phyloP scores from a whole-genome alignment of 805 yeast genomes.

The Candida maesae region DNA sequence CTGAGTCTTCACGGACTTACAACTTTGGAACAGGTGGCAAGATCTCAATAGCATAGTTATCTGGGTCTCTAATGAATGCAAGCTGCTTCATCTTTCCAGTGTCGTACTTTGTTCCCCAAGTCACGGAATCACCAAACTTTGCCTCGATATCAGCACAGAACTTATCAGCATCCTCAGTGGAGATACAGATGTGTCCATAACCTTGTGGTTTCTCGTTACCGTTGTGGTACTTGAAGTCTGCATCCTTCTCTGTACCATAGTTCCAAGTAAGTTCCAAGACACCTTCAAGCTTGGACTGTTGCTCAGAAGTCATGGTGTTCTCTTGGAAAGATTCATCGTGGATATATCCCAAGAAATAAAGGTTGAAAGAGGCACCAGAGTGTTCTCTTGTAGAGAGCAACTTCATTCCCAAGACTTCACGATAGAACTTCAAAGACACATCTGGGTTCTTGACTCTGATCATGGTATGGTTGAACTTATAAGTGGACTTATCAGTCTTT shows the following conservation, averaged over 20 bases:
- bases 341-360: conserved; percentile 81
- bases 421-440: conserved; percentile 73
- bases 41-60: conserved; percentile 81
- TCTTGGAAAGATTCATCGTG: conserved; percentile 43
- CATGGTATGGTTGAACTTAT: conserved; percentile 81
- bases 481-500: conserved; percentile 32
- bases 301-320: conserved; percentile 30
- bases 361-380: conserved; percentile 72
- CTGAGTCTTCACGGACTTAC: too few species aligned
- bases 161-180: conserved; percentile 57
- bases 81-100: conserved; percentile 52
- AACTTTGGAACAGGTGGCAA: too few species aligned
- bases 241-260: conserved; percentile 89
- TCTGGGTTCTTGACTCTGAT: conserved; percentile 84
- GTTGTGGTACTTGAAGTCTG: conserved; percentile 70
- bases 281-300: conserved; percentile 52
- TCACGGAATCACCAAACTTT: conserved; percentile 44
- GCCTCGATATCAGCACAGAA: conserved; percentile 48
- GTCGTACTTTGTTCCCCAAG: conserved; percentile 57
- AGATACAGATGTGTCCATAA: conserved; percentile 80
- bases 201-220: conserved; percentile 82
- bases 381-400: conserved; percentile 52
- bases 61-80: conserved; percentile 85
- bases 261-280: conserved; percentile 89
- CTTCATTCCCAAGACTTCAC: conserved; percentile 76